Evolutionary conservation across 306 rosid species (phyloP).

Genomic region (Cicer judaicum): DNA sequence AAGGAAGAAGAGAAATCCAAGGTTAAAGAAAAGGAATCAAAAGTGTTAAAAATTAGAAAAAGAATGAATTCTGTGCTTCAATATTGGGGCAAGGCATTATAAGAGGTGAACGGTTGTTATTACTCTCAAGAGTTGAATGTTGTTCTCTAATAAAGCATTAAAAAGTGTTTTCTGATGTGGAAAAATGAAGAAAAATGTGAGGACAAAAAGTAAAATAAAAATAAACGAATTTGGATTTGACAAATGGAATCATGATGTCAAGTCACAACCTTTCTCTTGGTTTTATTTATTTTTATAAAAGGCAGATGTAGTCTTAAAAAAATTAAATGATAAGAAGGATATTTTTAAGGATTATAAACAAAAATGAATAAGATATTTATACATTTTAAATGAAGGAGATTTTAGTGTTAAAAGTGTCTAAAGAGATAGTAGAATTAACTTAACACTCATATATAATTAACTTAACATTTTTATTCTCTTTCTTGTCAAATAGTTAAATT

Average conservation of each 20-base stretch:
- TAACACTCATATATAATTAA: no score
- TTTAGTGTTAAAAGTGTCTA: no score
- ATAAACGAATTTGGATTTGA: conserved; percentile 17
- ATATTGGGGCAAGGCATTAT: conserved; percentile 48
- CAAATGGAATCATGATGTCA: conserved; percentile 44
- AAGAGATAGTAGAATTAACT: no score
- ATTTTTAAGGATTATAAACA: no score
- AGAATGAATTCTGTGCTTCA: conserved; percentile 57
- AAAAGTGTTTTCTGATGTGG: conserved; percentile 49
- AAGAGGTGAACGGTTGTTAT: conserved; percentile 47
- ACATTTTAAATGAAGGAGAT: no score
- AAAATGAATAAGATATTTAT: no score
- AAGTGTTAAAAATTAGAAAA: conserved; percentile 28
- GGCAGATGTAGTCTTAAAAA: no score
- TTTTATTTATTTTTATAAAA: no score
- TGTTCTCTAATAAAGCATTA: conserved; percentile 43
- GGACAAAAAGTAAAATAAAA: conserved; percentile 18
- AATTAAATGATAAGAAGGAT: no score
- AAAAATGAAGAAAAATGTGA: conserved; percentile 46
- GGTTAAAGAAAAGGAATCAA: conserved; percentile 38
- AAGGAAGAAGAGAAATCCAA: conserved; percentile 31
- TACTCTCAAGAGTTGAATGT: conserved; percentile 41
- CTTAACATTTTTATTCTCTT: no score
- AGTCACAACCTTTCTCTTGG: background rate
- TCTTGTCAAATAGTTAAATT: no score